Conservation (phyloP, 2,329 filamentous ascomycete genomes). For the Claviceps spartinae region DNA sequence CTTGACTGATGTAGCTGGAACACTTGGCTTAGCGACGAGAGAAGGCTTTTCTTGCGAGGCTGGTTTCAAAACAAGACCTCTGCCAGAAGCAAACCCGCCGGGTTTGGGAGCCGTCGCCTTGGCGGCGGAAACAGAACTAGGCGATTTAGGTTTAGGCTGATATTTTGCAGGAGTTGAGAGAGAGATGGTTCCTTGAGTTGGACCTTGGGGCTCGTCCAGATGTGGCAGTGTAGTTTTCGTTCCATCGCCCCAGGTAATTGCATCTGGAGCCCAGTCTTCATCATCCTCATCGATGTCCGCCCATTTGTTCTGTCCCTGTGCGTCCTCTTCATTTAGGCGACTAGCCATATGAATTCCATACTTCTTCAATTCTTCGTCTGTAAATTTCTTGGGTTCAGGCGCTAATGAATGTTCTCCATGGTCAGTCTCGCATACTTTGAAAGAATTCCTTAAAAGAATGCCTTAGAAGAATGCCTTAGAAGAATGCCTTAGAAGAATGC, state of each 20-base stretch:
- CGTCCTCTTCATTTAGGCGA: constrained; percentile 62
- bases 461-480: too few species aligned
- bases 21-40: constrained; percentile 57
- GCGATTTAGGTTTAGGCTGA: constrained; percentile 32
- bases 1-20: constrained; percentile 57
- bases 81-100: constrained; percentile 36
- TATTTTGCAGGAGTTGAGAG: constrained; percentile 11
- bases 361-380: constrained; percentile 76
- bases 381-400: constrained; percentile 67
- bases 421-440: constrained; percentile 11
- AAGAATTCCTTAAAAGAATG: too few species aligned
- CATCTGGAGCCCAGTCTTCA: constrained; percentile 75
- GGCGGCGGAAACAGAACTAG: constrained; percentile 22
- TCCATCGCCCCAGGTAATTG: constrained; percentile 78
- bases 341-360: constrained; percentile 78
- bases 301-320: constrained; percentile 68
- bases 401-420: constrained; percentile 39
- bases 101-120: constrained; percentile 30
- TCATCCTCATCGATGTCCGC: constrained; percentile 83
- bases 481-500: neutral
- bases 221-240: constrained; percentile 66
- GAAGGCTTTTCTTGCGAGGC: constrained; percentile 55
- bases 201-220: constrained; percentile 34
- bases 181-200: constrained; percentile 15
- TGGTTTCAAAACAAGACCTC: constrained; percentile 52